Base-by-base conservation (phyloP, 176 grass and related monocot genomes). In the Bothriochloa decipiens region DNA sequence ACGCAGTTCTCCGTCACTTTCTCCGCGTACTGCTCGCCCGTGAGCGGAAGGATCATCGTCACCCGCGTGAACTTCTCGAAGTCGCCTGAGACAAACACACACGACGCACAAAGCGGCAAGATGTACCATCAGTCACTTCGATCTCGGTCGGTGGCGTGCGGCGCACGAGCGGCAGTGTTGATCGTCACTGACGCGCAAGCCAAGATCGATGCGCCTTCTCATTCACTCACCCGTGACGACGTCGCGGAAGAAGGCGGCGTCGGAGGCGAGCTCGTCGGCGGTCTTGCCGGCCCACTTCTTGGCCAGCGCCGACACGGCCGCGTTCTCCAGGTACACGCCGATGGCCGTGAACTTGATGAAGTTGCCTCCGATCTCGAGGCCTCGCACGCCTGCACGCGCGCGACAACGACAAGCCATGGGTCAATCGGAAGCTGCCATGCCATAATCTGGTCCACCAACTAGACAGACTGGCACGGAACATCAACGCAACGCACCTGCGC, bases 1-100 rank as follows among this genome's bases (percentile, higher is more conserved):
- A 92, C 69, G 87, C 96, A 98, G 85, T 98, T 98, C 89, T 98
- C 93, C 0, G 87, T 50, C 35, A 98, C 96, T 86, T 98, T 98
- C 6, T 79, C 93, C 5, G 96, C 60, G 93, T 92, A 98, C 87
- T 92, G 85, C 81, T 88, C 84, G 47, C 96, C 96, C 8, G 89
- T 95, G 3, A 98, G 86, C 79, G 87, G 96, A 61, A 87, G 81
- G 61, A 95, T 79, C 96, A 90, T 81, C 0, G 91, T 92, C 74
- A 98, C 89, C 43, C 81, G 50, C 13, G 89, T 81, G 64, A 93
- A 89, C 89, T 98, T 98, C 85, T 94, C 96, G 82, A 98, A 98
- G 25, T 90, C 82, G 6, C 93, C 95, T 94, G 82, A 55, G 17
- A 20, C 17, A 20, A 16, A 53, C 49, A 53, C 50, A 52, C 17